phyloP scores from a whole-genome alignment of 2,329 filamentous ascomycete genomes.

The Cercospora sesami region DNA sequence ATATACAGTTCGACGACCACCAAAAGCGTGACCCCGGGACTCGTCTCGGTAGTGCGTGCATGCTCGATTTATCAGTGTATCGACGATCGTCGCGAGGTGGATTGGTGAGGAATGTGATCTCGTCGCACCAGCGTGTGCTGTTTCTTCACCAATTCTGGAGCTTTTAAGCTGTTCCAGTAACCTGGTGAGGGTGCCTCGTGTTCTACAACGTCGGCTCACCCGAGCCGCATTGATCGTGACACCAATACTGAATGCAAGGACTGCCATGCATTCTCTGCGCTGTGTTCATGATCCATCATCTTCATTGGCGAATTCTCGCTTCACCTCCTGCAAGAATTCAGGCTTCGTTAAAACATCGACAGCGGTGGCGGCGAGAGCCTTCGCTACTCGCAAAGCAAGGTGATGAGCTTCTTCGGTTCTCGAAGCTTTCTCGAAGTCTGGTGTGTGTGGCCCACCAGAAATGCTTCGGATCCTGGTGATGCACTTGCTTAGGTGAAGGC shows the following conservation, averaged over 20 bases:
- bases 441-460: conserved; percentile 43
- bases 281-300: neutral
- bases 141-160: neutral
- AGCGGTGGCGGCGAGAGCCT: conserved; percentile 42
- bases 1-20: neutral
- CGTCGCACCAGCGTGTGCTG: neutral
- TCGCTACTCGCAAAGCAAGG: conserved; percentile 39
- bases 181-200: neutral
- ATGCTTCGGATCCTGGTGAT: conserved; percentile 1
- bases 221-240: neutral
- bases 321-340: conserved; percentile 30
- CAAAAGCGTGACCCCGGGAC: neutral
- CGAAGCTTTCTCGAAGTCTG: conserved; percentile 43
- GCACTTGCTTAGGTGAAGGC: neutral
- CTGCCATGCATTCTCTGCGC: neutral
- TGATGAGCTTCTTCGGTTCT: conserved; percentile 42
- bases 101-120: neutral
- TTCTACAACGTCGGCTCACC: neutral
- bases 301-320: conserved; percentile 31
- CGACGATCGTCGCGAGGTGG: neutral
- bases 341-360: conserved; percentile 39
- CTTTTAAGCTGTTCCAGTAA: neutral
- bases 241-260: neutral
- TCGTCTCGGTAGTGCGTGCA: neutral
- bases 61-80: neutral